These are phyloP conservation scores for Amylostereum areolatum DNA, from an alignment of 1,284 basidiomycete genomes.

Conservation along the genomic window DNA sequence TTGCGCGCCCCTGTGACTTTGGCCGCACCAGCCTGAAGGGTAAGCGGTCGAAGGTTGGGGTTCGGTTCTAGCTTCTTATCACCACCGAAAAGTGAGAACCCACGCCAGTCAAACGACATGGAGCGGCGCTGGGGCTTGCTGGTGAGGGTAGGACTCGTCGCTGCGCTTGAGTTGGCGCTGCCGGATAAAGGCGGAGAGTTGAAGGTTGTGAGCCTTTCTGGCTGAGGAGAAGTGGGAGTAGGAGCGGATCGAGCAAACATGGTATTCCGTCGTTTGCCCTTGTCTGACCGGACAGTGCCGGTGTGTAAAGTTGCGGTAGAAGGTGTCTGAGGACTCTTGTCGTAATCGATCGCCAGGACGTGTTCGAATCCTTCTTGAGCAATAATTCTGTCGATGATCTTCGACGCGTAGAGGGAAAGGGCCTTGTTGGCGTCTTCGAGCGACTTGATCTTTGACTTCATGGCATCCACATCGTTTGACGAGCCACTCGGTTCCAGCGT, in stretches of 20 bases:
- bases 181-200: constrained; percentile 26
- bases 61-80: constrained; percentile 54
- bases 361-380: constrained; percentile 92
- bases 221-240: constrained; percentile 30
- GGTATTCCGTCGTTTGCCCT: constrained; percentile 10
- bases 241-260: constrained; percentile 16
- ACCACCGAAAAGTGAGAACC: constrained; percentile 61
- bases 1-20: constrained; percentile 64
- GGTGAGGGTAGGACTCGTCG: constrained; percentile 18
- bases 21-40: constrained; percentile 58
- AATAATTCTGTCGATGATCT: constrained; percentile 95
- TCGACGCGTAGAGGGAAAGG: constrained; percentile 87
- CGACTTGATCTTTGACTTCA: constrained; percentile 79
- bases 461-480: constrained; percentile 56
- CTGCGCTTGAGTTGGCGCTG: constrained; percentile 19
- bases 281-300: constrained; percentile 13
- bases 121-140: constrained; percentile 60
- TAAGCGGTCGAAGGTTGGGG: constrained; percentile 62
- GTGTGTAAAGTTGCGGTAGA: constrained; percentile 16
- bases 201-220: constrained; percentile 21
- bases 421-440: constrained; percentile 95
- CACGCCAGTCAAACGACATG: constrained; percentile 77
- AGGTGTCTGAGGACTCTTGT: constrained; percentile 36
- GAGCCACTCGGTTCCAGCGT: constrained; percentile 35
- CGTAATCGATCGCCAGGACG: constrained; percentile 85